Evolutionary conservation across 2,329 filamentous ascomycete genomes (phyloP).

Genomic region (Colletotrichum acutatum): DNA sequence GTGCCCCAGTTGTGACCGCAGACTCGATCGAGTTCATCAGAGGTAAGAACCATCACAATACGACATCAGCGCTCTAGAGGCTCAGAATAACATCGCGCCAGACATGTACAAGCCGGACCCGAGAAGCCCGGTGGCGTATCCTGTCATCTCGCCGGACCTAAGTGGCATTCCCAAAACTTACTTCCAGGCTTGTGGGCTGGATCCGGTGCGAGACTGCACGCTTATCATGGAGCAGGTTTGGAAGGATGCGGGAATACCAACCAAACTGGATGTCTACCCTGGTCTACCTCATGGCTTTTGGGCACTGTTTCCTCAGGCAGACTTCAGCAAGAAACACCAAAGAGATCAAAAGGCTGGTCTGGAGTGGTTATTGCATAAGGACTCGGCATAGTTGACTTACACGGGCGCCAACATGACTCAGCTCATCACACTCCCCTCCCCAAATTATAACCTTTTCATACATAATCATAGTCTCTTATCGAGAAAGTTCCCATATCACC

Average conservation of each 20-base stretch:
- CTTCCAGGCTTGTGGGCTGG: constrained; percentile 45
- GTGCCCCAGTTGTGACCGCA: constrained; percentile 39
- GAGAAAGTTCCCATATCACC: too few relatives aligned
- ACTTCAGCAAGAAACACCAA: constrained; percentile 38
- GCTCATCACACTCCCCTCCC: background rate
- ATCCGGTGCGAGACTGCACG: constrained; percentile 43
- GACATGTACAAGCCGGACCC: constrained; percentile 41
- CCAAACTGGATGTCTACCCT: constrained; percentile 43
- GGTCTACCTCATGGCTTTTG: constrained; percentile 46
- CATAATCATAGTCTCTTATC: too few relatives aligned
- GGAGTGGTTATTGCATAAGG: constrained; percentile 37
- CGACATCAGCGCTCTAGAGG: background rate
- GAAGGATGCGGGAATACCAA: constrained; percentile 41
- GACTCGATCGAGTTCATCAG: constrained; percentile 40
- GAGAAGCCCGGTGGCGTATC: constrained; percentile 40
- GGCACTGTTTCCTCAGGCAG: constrained; percentile 39
- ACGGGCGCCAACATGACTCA: background rate
- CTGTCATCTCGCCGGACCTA: constrained; percentile 39
- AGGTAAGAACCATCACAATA: constrained; percentile 32
- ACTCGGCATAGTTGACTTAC: background rate
- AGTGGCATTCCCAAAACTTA: constrained; percentile 44
- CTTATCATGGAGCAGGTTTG: constrained; percentile 44
- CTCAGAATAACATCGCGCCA: constrained; percentile 17
- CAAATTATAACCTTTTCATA: background rate
- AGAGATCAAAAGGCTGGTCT: constrained; percentile 39